Base-by-base conservation (phyloP, 768 basidiomycete species). In the Suillus clintonianus region DNA sequence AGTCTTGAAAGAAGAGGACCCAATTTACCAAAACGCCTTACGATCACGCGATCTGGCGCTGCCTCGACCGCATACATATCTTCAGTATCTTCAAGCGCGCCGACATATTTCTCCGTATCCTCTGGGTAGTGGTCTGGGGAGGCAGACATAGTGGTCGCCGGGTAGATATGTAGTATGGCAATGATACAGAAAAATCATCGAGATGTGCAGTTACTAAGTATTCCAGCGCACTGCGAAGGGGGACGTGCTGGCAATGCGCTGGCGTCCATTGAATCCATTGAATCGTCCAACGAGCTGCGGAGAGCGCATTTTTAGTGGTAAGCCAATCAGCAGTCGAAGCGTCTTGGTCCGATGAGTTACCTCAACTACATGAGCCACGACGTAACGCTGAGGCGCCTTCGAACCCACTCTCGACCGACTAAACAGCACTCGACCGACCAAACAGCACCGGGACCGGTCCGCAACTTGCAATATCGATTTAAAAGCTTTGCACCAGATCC, bases 1-100 rank as follows among this genome's bases (percentile, higher is more conserved):
- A 84, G 72, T 67, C 70, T 79, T 50, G 72, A 68, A 27, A 82
- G 69, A 45, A 78, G 37, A 3, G 74, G 76, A 0, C 74, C 74
- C 39, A 76, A 62, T 36, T 54, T 62, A 37, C 74, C 71, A 58
- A 76, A 81, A 17, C 77, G 71, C 32, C 65, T 65, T 22, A 66
- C 69, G 34, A 79, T 71, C 15, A 67, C 70, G 51, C 65, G 48
- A 41, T 76, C 75, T 0, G 71, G 78, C 2, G 71, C 68, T 34
- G 64, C 68, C 41, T 78, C 78, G 30, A 54, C 55, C 15, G 55
- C 36, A n/a, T 56, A 43, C 11, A 30, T 30, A 15, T 42, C 30
- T 22, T 66, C 51, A 9, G 57, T 7, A 41, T 43, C 45, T 32
- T 57, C 60, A 15, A 27, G 10, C 19, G 24, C 5, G 37, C 27